These are phyloP conservation scores for Magnusiomyces tetraspermus DNA, from an alignment of 1,139 yeast genomes.

Conservation along the genomic window DNA sequence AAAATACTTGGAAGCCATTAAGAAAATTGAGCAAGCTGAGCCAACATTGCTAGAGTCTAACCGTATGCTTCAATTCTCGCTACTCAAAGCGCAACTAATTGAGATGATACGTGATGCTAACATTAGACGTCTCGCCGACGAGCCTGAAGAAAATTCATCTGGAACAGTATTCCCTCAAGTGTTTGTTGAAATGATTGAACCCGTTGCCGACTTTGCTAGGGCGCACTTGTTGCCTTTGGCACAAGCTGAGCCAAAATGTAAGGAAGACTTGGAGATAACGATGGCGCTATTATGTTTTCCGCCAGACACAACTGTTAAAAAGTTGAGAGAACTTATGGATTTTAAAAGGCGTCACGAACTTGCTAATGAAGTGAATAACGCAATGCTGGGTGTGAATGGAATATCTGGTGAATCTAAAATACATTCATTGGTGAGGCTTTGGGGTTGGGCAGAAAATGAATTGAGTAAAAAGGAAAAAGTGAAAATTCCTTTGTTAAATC, in stretches of 20 bases:
- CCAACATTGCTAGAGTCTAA: conserved; percentile 34
- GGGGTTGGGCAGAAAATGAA: conserved; percentile 31
- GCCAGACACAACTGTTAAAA: conserved; percentile 27
- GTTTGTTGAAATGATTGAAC: conserved; percentile 19
- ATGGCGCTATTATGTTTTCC: conserved; percentile 38
- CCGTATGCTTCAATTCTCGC: conserved; percentile 30
- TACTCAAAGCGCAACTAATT: conserved; percentile 33
- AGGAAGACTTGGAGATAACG: conserved; percentile 32
- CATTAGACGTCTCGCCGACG: conserved; percentile 1
- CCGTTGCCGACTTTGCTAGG: conserved; percentile 34
- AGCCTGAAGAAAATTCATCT: not conserved
- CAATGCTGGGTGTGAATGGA: conserved; percentile 30
- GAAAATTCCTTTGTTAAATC: conserved; percentile 8
- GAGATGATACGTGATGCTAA: conserved; percentile 31
- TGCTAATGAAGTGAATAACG: conserved; percentile 33
- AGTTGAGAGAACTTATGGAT: conserved; percentile 29
- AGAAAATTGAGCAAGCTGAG: conserved; percentile 32
- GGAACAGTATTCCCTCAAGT: not conserved
- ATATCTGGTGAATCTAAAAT: conserved; percentile 30
- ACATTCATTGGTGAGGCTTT: conserved; percentile 27
- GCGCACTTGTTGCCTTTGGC: conserved; percentile 33
- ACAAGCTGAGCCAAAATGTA: conserved; percentile 26
- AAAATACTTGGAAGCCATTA: conserved; percentile 31
- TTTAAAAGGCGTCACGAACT: conserved; percentile 29
- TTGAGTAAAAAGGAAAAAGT: conserved; percentile 21